Percentiles rank a stretch among this genome's conserved stretches.
Conservation (phyloP, 139 green algal species). For the Diplosphaera chodatii region DNA sequence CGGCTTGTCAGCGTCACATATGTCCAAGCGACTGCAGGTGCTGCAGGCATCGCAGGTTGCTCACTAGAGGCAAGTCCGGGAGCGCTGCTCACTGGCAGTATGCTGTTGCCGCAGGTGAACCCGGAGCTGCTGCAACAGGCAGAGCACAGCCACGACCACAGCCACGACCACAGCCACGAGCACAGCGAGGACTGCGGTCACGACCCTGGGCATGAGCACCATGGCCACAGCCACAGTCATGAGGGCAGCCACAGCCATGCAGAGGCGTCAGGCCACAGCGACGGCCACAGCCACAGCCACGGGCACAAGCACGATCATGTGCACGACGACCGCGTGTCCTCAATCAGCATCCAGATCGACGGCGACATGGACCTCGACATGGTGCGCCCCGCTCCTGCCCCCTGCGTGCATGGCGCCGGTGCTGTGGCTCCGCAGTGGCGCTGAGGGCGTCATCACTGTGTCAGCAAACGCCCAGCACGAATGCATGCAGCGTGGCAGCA, state of each 20-base stretch:
- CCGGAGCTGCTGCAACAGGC: conserved; percentile 19
- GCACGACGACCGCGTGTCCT: conserved; percentile 66
- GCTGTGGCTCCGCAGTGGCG: too few relatives aligned
- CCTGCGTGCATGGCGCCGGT: too few relatives aligned
- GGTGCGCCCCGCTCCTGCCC: conserved; percentile 1
- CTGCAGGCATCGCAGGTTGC: too few relatives aligned
- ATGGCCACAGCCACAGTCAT: conserved; percentile 23
- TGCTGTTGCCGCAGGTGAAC: neutral
- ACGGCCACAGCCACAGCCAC: conserved; percentile 20
- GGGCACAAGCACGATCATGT: conserved; percentile 24
- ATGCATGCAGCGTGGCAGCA: too few relatives aligned
- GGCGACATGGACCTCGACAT: conserved; percentile 85
- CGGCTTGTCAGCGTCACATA: too few relatives aligned
- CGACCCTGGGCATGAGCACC: conserved; percentile 17
- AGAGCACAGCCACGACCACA: conserved; percentile 21
- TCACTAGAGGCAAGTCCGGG: too few relatives aligned
- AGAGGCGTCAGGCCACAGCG: neutral
- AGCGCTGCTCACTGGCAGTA: too few relatives aligned
- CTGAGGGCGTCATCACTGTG: too few relatives aligned
- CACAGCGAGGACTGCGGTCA: conserved; percentile 9
- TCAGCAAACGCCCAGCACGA: too few relatives aligned
- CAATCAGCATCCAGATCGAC: conserved; percentile 70
- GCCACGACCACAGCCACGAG: conserved; percentile 18
- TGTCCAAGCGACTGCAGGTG: too few relatives aligned
- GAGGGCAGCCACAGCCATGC: conserved; percentile 1